Conservation (phyloP, 495 filamentous ascomycete genomes). For the Articulospora tetracladia region DNA sequence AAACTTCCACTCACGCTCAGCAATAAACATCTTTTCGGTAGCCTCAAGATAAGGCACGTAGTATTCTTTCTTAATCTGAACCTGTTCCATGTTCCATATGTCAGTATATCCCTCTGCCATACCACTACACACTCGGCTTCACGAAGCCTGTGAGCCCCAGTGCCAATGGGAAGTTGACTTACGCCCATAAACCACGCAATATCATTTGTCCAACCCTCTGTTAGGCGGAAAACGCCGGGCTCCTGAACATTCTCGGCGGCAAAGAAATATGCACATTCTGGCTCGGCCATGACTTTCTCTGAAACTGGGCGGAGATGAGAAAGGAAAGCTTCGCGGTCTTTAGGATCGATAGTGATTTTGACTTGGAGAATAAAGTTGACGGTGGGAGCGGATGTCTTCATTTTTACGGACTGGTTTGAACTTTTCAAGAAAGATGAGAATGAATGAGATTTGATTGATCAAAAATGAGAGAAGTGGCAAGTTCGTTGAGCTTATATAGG, state of each 20-base stretch:
- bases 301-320: background rate
- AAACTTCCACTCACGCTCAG: background rate
- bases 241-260: background rate
- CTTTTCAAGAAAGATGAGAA: too few relatives aligned
- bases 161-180: too few relatives aligned
- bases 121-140: too few relatives aligned
- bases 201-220: constrained; percentile 9
- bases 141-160: too few relatives aligned
- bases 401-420: background rate
- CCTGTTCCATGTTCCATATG: background rate
- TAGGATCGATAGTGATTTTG: constrained; percentile 1
- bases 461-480: too few relatives aligned
- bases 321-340: constrained; percentile 1
- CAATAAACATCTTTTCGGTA: constrained; percentile 2
- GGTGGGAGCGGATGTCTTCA: background rate
- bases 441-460: too few relatives aligned
- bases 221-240: constrained; percentile 4
- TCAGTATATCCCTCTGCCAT: too few relatives aligned
- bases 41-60: constrained; percentile 1
- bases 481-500: too few relatives aligned
- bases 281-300: constrained; percentile 6
- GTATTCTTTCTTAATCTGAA: constrained; percentile 4
- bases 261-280: constrained; percentile 7
- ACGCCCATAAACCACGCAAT: constrained; percentile 3
- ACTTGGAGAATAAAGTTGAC: background rate